phyloP scores from a whole-genome alignment of 1,284 basidiomycete genomes.

The Fomitopsis palustris region DNA sequence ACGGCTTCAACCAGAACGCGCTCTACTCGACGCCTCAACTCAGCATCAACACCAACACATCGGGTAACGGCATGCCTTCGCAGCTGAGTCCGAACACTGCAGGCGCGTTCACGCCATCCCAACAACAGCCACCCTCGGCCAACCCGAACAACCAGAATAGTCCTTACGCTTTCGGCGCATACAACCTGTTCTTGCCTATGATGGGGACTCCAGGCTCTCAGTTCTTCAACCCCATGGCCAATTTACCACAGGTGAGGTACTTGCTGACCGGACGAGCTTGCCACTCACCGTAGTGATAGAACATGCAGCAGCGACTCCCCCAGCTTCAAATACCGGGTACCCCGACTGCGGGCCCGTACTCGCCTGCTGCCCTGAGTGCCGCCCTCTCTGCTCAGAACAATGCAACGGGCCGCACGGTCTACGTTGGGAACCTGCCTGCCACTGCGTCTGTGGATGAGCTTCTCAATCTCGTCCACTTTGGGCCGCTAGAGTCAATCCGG shows the following conservation, averaged over 20 bases:
- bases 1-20: conserved; percentile 43
- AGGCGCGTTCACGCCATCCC: conserved; percentile 38
- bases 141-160: conserved; percentile 31
- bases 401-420: conserved; percentile 85
- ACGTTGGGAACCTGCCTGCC: conserved; percentile 95
- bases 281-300: conserved; percentile 13
- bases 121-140: conserved; percentile 35
- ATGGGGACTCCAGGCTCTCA: conserved; percentile 71
- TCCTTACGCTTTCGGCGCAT: conserved; percentile 56
- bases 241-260: conserved; percentile 56
- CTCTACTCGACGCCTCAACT: conserved; percentile 72
- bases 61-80: conserved; percentile 45
- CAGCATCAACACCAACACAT: conserved; percentile 62
- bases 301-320: conserved; percentile 53
- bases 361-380: conserved; percentile 66
- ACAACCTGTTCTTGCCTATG: conserved; percentile 68
- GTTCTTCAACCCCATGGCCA: conserved; percentile 66
- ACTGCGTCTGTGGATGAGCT: conserved; percentile 97
- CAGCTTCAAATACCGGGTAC: conserved; percentile 61
- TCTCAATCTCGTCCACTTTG: conserved; percentile 96
- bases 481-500: conserved; percentile 92
- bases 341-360: conserved; percentile 50
- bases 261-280: no score
- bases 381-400: conserved; percentile 64
- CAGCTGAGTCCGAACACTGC: conserved; percentile 67